Evolutionary conservation across 805 yeast species (phyloP).

Genomic region (Candida ortonii): DNA sequence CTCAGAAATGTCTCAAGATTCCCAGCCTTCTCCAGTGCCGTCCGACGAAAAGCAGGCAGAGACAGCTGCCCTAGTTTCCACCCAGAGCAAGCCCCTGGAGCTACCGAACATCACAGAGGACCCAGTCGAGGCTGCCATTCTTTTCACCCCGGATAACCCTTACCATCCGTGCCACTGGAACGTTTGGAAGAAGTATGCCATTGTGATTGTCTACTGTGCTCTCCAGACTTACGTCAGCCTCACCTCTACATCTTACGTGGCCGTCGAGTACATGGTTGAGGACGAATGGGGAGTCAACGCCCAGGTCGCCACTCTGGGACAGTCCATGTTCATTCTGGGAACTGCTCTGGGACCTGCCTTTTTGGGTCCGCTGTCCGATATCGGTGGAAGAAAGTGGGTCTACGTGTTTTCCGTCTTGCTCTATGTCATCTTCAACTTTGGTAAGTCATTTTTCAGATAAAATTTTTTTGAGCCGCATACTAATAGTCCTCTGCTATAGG

Average conservation of each 20-base stretch:
- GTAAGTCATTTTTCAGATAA: slow-evolving; percentile 14
- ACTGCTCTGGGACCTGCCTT: slow-evolving; percentile 37
- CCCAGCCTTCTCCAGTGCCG: slow-evolving; percentile 5
- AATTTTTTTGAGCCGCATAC: slow-evolving; percentile 4
- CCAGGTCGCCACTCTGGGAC: slow-evolving; percentile 36
- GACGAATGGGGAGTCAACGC: slow-evolving; percentile 25
- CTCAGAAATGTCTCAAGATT: slow-evolving; percentile 7
- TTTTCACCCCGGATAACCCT: slow-evolving; percentile 28
- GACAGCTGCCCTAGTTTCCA: slow-evolving; percentile 13
- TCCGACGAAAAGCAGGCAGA: slow-evolving; percentile 9
- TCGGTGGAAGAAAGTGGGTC: slow-evolving; percentile 38
- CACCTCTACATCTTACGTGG: slow-evolving; percentile 34
- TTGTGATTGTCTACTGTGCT: slow-evolving; percentile 27
- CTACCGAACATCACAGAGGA: slow-evolving; percentile 25
- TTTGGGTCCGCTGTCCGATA: slow-evolving; percentile 36
- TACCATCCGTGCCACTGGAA: slow-evolving; percentile 35
- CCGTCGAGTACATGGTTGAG: slow-evolving; percentile 30
- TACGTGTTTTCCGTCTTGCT: slow-evolving; percentile 31
- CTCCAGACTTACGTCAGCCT: slow-evolving; percentile 32
- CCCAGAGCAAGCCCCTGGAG: slow-evolving; percentile 23
- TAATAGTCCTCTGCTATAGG: slow-evolving; percentile 9
- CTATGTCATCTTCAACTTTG: slow-evolving; percentile 32
- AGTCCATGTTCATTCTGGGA: slow-evolving; percentile 36
- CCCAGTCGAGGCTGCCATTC: slow-evolving; percentile 30
- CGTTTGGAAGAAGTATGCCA: slow-evolving; percentile 23